Evolutionary conservation across 768 basidiomycete genomes (phyloP).

Genomic region (Tulasnella sp.): DNA sequence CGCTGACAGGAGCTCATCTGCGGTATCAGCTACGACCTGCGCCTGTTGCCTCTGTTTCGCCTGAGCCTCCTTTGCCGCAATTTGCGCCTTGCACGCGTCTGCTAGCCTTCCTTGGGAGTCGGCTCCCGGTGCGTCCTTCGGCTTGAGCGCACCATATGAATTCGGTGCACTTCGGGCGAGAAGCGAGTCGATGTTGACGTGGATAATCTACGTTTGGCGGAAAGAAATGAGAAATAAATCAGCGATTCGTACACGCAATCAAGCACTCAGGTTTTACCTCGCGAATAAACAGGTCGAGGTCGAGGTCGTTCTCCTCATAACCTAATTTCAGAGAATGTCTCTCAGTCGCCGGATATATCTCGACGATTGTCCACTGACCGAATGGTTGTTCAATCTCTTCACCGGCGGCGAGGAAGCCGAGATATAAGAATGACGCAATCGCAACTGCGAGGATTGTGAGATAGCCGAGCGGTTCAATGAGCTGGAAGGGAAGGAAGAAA

Average conservation of each 20-base stretch:
- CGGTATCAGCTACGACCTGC: background rate
- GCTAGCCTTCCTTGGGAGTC: background rate
- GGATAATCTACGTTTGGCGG: conserved; percentile 39
- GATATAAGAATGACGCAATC: conserved; percentile 58
- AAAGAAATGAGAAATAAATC: conserved; percentile 43
- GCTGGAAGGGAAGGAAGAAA: conserved; percentile 68
- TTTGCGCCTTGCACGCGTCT: background rate
- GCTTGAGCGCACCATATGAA: conserved; percentile 16
- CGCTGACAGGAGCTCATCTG: background rate
- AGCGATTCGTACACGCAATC: too few relatives aligned
- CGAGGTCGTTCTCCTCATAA: conserved; percentile 61
- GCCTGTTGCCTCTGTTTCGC: background rate
- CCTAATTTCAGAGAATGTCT: conserved; percentile 29
- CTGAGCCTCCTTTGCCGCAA: background rate
- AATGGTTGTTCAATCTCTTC: conserved; percentile 23
- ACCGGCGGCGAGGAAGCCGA: conserved; percentile 61
- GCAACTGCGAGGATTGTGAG: conserved; percentile 54
- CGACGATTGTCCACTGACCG: conserved; percentile 15
- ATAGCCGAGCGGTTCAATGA: conserved; percentile 49
- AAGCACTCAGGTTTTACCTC: conserved; percentile 5
- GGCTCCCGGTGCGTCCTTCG: background rate
- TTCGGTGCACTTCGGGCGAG: conserved; percentile 41
- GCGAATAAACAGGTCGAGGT: conserved; percentile 35
- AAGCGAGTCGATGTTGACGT: conserved; percentile 44
- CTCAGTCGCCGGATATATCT: conserved; percentile 52